phyloP scores from a whole-genome alignment of 257 asterid genomes.

The Solanum pimpinellifolium region DNA sequence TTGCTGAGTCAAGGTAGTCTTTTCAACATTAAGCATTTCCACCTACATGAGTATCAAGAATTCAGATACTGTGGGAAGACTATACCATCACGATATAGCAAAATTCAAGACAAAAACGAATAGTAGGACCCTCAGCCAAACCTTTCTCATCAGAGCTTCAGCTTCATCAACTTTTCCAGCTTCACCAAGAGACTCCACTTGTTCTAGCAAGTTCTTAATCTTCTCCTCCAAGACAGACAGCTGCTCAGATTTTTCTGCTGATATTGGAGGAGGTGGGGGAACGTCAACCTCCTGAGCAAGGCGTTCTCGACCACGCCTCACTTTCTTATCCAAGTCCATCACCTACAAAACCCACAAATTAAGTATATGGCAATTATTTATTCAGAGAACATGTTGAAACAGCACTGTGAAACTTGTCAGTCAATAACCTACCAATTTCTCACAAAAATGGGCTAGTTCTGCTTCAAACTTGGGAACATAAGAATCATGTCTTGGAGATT shows the following conservation, averaged over 20 bases:
- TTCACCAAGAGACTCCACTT: slow-evolving; percentile 98
- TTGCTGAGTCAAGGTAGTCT: slow-evolving; percentile 63
- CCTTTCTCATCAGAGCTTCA: slow-evolving; percentile 99
- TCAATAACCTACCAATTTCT: slow-evolving; percentile 65
- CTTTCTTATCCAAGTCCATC: slow-evolving; percentile 79
- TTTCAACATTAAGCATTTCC: slow-evolving; percentile 76
- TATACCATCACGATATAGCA: not conserved
- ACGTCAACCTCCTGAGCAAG: slow-evolving; percentile 86
- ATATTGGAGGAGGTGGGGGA: slow-evolving; percentile 88
- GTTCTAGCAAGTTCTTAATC: slow-evolving; percentile 89
- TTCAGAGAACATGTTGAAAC: not conserved
- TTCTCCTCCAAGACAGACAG: slow-evolving; percentile 83
- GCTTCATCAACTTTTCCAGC: slow-evolving; percentile 99
- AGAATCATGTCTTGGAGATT: slow-evolving; percentile 79
- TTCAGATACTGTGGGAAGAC: not conserved
- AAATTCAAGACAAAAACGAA: not conserved
- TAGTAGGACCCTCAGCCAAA: not conserved
- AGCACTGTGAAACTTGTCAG: not conserved
- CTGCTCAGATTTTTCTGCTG: slow-evolving; percentile 92
- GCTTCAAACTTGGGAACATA: slow-evolving; percentile 84
- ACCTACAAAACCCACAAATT: slow-evolving; percentile 39
- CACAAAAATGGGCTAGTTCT: slow-evolving; percentile 90
- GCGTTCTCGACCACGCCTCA: slow-evolving; percentile 95
- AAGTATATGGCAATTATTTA: not conserved
- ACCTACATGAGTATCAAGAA: slow-evolving; percentile 33